Base-by-base conservation (phyloP, 805 yeast genomes). In the Wickerhamia fluorescens region DNA sequence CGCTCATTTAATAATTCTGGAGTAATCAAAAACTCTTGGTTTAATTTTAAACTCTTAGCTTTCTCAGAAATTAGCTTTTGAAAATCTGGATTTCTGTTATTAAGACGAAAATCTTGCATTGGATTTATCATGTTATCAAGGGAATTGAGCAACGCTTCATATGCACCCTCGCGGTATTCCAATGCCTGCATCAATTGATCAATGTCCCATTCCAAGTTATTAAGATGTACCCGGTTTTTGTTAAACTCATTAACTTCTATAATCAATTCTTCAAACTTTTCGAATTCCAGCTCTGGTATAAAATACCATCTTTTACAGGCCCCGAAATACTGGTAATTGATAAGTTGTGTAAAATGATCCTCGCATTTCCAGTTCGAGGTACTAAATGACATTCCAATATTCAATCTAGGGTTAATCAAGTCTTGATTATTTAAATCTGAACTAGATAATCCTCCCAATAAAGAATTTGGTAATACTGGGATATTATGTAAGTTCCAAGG, bases 401-500 rank as follows among this genome's bases (percentile, higher is more conserved):
- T 62, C 20, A 75, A 29, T n/a, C 53, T 49, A 0, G 84, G 64
- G 13, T 45, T 51, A 3, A 66, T 42, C 10, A 73, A 34, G 4
- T 65, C 71, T 18, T 55, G 55, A 35, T 68, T 71, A 28, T 63
- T 61, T 25, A 64, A 28, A 29, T 70, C 66, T 4, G 60, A 32
- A 28, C 62, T 73, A 20, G 62, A 53, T 5, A 60, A 47, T 0
- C 56, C 61, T 3, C 63, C 58, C 15, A 78, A 45, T 7, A 78
- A 31, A 1, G 81, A 72, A 15, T 67, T 53, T 3, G 71, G 69
- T 20, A 59, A 47, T 5, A 66, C 40, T 2, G 83, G 71, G 3
- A 78, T 17, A 43, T 75, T 75, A 33, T 70, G 66, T 27, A 78
- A 46, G 37, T 76, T 75, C 81, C 84, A 79, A 0, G 74, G 72